Evolutionary conservation across 371 early-diverging fungal genomes (phyloP).

Genomic region (Rhizopus delemar): DNA sequence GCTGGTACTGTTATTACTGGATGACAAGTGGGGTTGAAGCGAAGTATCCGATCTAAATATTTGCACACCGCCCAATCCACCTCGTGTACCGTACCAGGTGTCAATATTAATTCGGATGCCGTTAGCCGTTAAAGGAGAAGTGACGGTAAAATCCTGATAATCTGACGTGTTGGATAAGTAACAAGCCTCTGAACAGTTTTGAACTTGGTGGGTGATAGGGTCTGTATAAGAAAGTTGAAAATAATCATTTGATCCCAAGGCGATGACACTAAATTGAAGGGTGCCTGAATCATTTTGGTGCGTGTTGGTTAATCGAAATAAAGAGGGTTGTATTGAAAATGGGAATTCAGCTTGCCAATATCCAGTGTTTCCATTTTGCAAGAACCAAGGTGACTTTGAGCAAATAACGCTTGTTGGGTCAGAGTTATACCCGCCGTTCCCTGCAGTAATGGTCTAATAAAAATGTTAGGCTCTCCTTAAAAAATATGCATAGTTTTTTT

Average conservation of each 20-base stretch:
- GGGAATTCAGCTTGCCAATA: constrained; percentile 69
- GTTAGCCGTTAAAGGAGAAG: constrained; percentile 25
- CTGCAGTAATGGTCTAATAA: constrained; percentile 46
- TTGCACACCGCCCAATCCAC: constrained; percentile 63
- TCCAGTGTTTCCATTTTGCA: constrained; percentile 72
- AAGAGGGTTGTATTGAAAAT: constrained; percentile 58
- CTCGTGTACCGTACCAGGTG: constrained; percentile 69
- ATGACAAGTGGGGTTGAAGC: constrained; percentile 36
- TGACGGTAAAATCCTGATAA: constrained; percentile 69
- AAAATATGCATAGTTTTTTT: background rate
- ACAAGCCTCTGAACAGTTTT: constrained; percentile 63
- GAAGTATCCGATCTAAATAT: constrained; percentile 62
- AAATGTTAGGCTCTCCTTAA: background rate
- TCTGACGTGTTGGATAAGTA: constrained; percentile 46
- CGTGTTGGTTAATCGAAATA: constrained; percentile 67
- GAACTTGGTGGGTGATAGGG: constrained; percentile 45
- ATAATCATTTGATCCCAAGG: constrained; percentile 48
- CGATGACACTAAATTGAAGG: constrained; percentile 56
- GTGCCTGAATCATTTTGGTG: constrained; percentile 59
- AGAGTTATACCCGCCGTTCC: constrained; percentile 36
- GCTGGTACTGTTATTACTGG: background rate
- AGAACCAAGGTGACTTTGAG: constrained; percentile 53
- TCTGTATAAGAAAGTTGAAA: constrained; percentile 65
- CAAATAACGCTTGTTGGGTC: constrained; percentile 43
- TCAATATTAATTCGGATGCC: constrained; percentile 60